Conservation (phyloP, 164 flowering plant species). For the Nymphaea colorata region DNA sequence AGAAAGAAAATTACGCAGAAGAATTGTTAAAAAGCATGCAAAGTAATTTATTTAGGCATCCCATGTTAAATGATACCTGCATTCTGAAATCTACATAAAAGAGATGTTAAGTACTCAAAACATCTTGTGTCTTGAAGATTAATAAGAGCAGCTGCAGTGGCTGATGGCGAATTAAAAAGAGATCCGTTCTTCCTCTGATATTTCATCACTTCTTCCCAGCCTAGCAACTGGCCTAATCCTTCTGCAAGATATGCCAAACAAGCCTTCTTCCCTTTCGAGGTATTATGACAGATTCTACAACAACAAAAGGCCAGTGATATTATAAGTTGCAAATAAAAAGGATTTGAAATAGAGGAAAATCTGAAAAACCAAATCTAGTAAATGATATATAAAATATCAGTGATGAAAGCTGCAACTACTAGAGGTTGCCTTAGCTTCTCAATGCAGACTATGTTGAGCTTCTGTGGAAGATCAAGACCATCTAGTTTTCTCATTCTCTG, state of each 20-base stretch:
- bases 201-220: slow-evolving; percentile 58
- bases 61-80: slow-evolving; percentile 34
- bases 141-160: slow-evolving; percentile 69
- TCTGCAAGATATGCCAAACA: slow-evolving; percentile 73
- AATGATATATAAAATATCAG: no score
- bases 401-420: no score
- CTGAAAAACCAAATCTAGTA: no score
- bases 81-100: slow-evolving; percentile 42
- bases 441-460: no score
- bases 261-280: slow-evolving; percentile 26
- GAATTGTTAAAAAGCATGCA: no score
- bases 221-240: slow-evolving; percentile 52
- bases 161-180: slow-evolving; percentile 77
- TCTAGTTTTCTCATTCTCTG: no score
- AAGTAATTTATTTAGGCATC: not conserved
- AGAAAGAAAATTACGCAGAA: not conserved
- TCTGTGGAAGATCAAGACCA: no score
- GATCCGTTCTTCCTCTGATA: slow-evolving; percentile 88
- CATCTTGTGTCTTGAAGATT: slow-evolving; percentile 37
- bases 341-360: no score
- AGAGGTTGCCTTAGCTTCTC: no score
- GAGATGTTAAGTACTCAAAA: slow-evolving; percentile 44
- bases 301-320: no score
- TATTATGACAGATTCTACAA: slow-evolving; percentile 17
- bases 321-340: no score